Conservation (phyloP, 768 basidiomycete species). For the Hericium coralloides region DNA sequence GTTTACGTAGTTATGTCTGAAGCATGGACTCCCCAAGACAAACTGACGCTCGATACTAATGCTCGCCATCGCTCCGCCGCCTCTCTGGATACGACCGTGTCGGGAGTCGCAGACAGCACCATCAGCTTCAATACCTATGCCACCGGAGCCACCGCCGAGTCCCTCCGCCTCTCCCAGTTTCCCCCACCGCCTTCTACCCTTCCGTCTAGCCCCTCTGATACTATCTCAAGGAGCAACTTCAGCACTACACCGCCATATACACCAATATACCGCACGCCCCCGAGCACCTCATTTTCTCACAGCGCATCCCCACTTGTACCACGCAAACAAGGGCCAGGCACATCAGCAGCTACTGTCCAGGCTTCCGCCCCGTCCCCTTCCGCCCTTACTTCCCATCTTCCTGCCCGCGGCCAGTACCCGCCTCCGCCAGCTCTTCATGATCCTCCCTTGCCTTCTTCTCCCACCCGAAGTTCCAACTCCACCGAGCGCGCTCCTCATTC, state of each 20-base stretch:
- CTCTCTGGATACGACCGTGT: slow-evolving; percentile 45
- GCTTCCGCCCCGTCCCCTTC: not conserved
- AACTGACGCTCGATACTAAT: not conserved
- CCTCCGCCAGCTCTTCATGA: not conserved
- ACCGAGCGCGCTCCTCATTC: not conserved
- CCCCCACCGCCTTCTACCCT: slow-evolving; percentile 39
- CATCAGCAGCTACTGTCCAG: not conserved
- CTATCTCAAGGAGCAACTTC: slow-evolving; percentile 11
- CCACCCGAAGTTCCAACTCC: not conserved
- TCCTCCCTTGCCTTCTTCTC: not conserved
- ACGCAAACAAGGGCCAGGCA: not conserved
- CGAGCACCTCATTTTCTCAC: not conserved
- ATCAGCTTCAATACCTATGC: slow-evolving; percentile 33
- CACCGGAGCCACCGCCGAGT: slow-evolving; percentile 23
- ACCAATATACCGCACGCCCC: not conserved
- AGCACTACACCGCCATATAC: not conserved
- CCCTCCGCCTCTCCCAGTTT: slow-evolving; percentile 38
- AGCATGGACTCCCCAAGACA: not conserved
- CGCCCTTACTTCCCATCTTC: not conserved
- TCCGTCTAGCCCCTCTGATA: slow-evolving; percentile 19
- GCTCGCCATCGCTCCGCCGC: slow-evolving; percentile 25
- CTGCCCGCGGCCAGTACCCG: not conserved
- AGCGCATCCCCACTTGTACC: not conserved
- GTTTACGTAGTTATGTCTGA: slow-evolving; percentile 4
- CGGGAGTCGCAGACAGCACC: slow-evolving; percentile 48